Evolutionary conservation across 164 flowering plant species (phyloP), one percentile per base, ranked within the genome.

Genomic region (Pachysandra terminalis): DNA sequence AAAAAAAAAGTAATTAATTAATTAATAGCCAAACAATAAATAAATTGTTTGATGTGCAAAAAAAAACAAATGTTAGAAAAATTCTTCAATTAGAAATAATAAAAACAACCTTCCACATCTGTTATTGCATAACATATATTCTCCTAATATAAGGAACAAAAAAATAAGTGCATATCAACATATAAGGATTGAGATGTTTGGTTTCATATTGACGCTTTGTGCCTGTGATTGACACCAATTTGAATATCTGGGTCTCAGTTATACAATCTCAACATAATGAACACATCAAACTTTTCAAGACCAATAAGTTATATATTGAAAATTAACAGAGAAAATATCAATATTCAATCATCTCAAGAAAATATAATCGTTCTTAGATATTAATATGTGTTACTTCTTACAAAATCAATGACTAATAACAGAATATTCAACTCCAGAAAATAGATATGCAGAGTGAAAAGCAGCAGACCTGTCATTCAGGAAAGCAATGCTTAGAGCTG

Each of bases 381-480:
- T 10, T 1, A 45, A 5, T 1, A 45, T 3, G 10, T 45, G 17
- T 32, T 32, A 32, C 5, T 3, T 7, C 28, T 26, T 4, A 65
- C 26, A 1, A 1, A 65, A 26, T 52, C 58, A 27, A 53, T 52
- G 19, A 41, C 49, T 35, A 15, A 25, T 14, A 22, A 32, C 32
- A 32, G 37, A 32, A 32, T 7, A 32, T 3, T 32, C 3, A 32
- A 32, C 37, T 32, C 7, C 37, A 3, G 17, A 64, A 60, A 56
- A 27, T 62, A 56, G 37, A 57, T 32, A 68, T 45, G 56, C 28
- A 27, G 22, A 24, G 1, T 21, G 24, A 8, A 67, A 37, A 16
- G 14, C 57, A 66, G 54, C 68, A 65, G 72, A 89, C 98, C 98
- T 95, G 73, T 95, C 98, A 79, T 95, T 95, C 58, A 95, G 78